Evolutionary conservation across 495 filamentous ascomycete genomes (phyloP).

Genomic region (Pyrenopolyporus hunteri): DNA sequence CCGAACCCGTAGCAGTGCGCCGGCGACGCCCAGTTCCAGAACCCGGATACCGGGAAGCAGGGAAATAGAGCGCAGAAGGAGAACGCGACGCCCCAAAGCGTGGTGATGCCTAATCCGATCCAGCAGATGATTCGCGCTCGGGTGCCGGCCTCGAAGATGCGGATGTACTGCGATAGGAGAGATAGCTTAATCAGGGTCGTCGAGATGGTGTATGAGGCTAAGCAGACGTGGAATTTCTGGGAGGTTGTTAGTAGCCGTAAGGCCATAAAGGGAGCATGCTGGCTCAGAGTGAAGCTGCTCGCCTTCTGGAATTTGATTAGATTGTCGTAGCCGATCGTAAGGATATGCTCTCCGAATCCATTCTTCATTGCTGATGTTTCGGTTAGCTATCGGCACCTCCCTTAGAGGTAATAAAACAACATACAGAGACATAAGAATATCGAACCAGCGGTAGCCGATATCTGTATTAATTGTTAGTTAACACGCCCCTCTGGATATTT

Average conservation of each 20-base stretch:
- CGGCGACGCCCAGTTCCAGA: slow-evolving; percentile 33
- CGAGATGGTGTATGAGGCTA: slow-evolving; percentile 40
- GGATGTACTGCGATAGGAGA: slow-evolving; percentile 40
- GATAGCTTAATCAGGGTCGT: slow-evolving; percentile 41
- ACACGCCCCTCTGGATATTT: neutral
- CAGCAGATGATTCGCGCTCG: slow-evolving; percentile 32
- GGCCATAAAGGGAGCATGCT: neutral
- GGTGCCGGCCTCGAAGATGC: slow-evolving; percentile 28
- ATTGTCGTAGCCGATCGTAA: slow-evolving; percentile 17
- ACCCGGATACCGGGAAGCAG: slow-evolving; percentile 39
- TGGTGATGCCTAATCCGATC: slow-evolving; percentile 29
- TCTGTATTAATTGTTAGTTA: slow-evolving; percentile 13
- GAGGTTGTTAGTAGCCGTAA: slow-evolving; percentile 8
- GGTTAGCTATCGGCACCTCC: slow-evolving; percentile 9
- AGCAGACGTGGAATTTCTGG: slow-evolving; percentile 37
- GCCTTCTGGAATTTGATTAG: slow-evolving; percentile 37
- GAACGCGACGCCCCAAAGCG: slow-evolving; percentile 39
- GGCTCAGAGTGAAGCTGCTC: neutral
- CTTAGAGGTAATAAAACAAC: neutral
- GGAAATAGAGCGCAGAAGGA: slow-evolving; percentile 39
- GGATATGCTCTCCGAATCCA: slow-evolving; percentile 42
- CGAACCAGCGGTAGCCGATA: slow-evolving; percentile 34
- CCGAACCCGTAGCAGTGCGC: slow-evolving; percentile 42
- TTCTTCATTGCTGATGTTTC: slow-evolving; percentile 32
- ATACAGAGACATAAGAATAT: slow-evolving; percentile 37